Conservation (phyloP, 306 rosid genomes). For the Quercus cerris region DNA sequence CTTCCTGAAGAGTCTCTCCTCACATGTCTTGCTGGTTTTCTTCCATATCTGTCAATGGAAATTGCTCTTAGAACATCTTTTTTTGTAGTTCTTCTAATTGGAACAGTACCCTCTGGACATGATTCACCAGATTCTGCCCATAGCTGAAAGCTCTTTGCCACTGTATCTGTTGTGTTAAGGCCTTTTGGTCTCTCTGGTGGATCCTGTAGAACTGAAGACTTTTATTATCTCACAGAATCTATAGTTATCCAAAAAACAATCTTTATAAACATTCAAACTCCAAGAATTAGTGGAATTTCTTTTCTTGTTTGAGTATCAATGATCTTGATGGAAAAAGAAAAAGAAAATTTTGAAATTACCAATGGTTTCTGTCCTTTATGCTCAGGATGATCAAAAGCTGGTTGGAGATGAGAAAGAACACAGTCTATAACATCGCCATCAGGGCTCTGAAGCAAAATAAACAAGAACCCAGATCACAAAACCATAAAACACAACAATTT, state of each 20-base stretch:
- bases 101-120: slow-evolving; percentile 90
- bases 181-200: slow-evolving; percentile 86
- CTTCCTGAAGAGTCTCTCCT: slow-evolving; percentile 77
- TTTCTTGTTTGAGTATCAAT: background rate
- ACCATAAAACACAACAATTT: background rate
- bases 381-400: slow-evolving; percentile 85
- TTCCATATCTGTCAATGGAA: slow-evolving; percentile 67
- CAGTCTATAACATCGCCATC: slow-evolving; percentile 98
- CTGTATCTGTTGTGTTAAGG: slow-evolving; percentile 29
- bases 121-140: slow-evolving; percentile 77
- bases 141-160: slow-evolving; percentile 51
- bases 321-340: background rate
- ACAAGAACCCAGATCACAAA: slow-evolving; percentile 26
- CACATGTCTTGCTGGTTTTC: slow-evolving; percentile 61
- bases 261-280: background rate
- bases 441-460: slow-evolving; percentile 63
- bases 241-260: slow-evolving; percentile 8
- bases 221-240: slow-evolving; percentile 30
- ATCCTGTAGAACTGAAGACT: slow-evolving; percentile 56
- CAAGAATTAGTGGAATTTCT: background rate
- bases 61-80: slow-evolving; percentile 78
- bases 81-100: slow-evolving; percentile 77
- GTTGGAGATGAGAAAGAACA: slow-evolving; percentile 77
- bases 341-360: slow-evolving; percentile 42
- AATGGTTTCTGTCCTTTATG: slow-evolving; percentile 75